Base-by-base conservation (phyloP, 1,284 basidiomycete genomes). In the Anthracocystis setariae region DNA sequence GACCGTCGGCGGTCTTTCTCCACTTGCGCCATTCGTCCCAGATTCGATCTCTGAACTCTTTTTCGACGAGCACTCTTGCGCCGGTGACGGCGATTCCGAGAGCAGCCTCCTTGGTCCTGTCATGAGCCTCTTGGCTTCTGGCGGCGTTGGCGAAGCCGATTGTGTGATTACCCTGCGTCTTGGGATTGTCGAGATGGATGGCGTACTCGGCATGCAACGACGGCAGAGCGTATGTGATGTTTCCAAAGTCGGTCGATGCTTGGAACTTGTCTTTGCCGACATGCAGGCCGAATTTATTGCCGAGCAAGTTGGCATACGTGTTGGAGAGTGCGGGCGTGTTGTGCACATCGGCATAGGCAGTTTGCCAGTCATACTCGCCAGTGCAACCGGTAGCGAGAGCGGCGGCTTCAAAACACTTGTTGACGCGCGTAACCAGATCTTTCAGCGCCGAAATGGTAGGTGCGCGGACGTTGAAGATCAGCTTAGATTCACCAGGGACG, bases 401-500 rank as follows among this genome's bases (percentile, higher is more conserved):
- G 2, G 89, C 91, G 15, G 89, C 91, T 90, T 91, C 87, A 79
- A 90, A 88, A 82, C 89, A 90, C 15, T 86, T 86, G 38, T 84
- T 83, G 18, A 89, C 86, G 33, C 90, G 86, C 44, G 86, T 84
- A 2, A 83, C 83, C 15, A 90, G 84, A 2, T 80, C 84, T 20
- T 84, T 78, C 5, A 91, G 82, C 51, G 89, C 89, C 8, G 84
- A 84, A 52, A 85, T 84, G 18, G 87, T 89, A 5, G 89, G 89
- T 8, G 90, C 88, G 24, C 92, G 87, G 13, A 89, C 86, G 47
- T 88, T 84, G 86, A 88, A 92, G 18, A 85, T 84, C 87, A 92
- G 88, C 62, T 86, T 87, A 10, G 90, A 86, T 74, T 91, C 88
- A 79, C 91, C 91, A 2, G 92, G 92, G 59, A 93, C 92, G 52